phyloP scores from a whole-genome alignment of 148 eudicot genomes.

The Diospyros kaki region DNA sequence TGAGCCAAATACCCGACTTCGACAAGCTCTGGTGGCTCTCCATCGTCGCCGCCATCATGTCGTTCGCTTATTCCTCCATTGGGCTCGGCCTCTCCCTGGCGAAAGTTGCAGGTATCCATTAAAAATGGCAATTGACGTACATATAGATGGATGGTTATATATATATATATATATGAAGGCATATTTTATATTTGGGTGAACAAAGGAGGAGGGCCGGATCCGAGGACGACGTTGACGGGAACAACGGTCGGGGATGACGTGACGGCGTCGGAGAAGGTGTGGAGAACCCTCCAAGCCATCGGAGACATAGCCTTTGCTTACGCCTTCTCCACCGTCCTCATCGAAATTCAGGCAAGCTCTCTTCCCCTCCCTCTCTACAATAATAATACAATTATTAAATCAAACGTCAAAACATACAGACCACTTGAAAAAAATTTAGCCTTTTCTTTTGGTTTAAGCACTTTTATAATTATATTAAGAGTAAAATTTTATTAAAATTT shows the following conservation, averaged over 20 bases:
- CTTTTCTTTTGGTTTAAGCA: no score
- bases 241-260: constrained; percentile 66
- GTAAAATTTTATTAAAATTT: no score
- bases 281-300: constrained; percentile 79
- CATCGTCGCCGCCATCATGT: constrained; percentile 81
- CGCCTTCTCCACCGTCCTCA: constrained; percentile 72
- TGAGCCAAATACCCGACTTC: constrained; percentile 90
- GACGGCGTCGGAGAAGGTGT: constrained; percentile 60
- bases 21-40: constrained; percentile 90
- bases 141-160: no score
- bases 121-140: no score
- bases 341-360: constrained; percentile 72
- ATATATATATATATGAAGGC: no score
- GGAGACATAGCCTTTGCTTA: constrained; percentile 95
- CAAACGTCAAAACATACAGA: no score
- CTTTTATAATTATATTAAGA: no score
- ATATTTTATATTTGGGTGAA: no score
- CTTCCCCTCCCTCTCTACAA: no score
- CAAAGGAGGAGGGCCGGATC: constrained; percentile 34
- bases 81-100: constrained; percentile 89
- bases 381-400: no score
- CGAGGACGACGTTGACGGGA: constrained; percentile 62
- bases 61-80: constrained; percentile 79
- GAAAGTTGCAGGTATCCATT: constrained; percentile 52
- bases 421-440: no score